These are phyloP conservation scores for Pelargonium cotyledonis DNA, from an alignment of 441 rosid species.

Conservation along the genomic window DNA sequence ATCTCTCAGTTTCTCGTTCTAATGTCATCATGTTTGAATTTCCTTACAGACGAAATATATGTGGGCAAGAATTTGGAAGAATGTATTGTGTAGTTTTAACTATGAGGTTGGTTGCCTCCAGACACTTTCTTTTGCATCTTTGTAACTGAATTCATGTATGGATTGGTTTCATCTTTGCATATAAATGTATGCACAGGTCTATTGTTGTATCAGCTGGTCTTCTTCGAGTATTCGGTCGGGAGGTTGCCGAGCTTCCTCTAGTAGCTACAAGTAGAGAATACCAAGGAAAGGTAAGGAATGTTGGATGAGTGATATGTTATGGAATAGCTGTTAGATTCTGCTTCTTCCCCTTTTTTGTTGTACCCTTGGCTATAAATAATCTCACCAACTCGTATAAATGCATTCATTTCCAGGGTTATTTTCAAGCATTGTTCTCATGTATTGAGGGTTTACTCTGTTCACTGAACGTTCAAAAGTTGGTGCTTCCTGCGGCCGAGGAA, in stretches of 20 bases:
- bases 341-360: not conserved
- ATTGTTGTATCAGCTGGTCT: conserved; percentile 89
- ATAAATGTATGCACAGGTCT: conserved; percentile 38
- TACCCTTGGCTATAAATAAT: not conserved
- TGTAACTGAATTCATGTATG: not conserved
- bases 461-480: conserved; percentile 70
- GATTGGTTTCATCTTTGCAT: conserved; percentile 17
- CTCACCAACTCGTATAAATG: conserved; percentile 4
- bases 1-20: not conserved
- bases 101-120: conserved; percentile 50
- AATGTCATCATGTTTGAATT: not conserved
- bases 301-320: not conserved
- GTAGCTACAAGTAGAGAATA: conserved; percentile 83
- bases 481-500: conserved; percentile 96
- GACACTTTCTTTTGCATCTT: not conserved
- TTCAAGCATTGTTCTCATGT: conserved; percentile 78
- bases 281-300: conserved; percentile 76
- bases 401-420: conserved; percentile 58
- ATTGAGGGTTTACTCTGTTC: conserved; percentile 68
- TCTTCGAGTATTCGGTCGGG: conserved; percentile 78
- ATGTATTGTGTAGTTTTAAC: conserved; percentile 70
- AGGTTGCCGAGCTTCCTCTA: conserved; percentile 97
- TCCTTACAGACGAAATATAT: conserved; percentile 76
- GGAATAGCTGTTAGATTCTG: not conserved
- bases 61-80: conserved; percentile 93